These are phyloP conservation scores for Brasilioporus rufonigricans DNA, from an alignment of 768 basidiomycete genomes.

Conservation along the genomic window DNA sequence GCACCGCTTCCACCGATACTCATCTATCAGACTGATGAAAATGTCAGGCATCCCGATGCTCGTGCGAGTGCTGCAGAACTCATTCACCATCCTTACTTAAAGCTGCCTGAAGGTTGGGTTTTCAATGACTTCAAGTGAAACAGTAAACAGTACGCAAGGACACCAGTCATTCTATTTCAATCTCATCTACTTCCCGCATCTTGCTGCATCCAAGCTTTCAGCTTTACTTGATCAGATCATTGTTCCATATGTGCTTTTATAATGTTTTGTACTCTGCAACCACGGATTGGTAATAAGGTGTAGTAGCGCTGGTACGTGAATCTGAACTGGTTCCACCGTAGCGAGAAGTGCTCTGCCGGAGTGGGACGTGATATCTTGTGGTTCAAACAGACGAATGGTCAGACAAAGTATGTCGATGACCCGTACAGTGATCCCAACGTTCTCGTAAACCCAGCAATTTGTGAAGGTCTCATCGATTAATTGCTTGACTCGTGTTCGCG, in stretches of 20 bases:
- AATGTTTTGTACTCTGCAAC: constrained; percentile 30
- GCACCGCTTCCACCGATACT: constrained; percentile 24
- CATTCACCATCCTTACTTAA: constrained; percentile 75
- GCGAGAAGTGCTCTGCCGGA: background rate
- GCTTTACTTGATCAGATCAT: constrained; percentile 12
- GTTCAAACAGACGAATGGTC: too few species aligned
- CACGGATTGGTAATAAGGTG: constrained; percentile 26
- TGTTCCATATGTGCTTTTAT: constrained; percentile 35
- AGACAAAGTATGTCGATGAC: too few species aligned
- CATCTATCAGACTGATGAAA: background rate
- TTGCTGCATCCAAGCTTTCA: constrained; percentile 21
- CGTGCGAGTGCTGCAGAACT: constrained; percentile 80
- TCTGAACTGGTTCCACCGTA: constrained; percentile 7
- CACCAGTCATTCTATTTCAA: constrained; percentile 15
- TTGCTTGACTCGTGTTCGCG: too few species aligned
- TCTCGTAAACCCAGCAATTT: too few species aligned
- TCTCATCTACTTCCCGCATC: constrained; percentile 28
- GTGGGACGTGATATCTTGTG: background rate
- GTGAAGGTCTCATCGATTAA: too few species aligned
- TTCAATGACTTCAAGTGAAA: constrained; percentile 54
- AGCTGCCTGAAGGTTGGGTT: constrained; percentile 67
- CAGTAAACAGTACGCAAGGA: constrained; percentile 14
- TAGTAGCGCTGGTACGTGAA: constrained; percentile 35
- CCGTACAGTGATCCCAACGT: too few species aligned
- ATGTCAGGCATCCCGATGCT: constrained; percentile 71